These are phyloP conservation scores for Pichia exigua DNA, from an alignment of 805 yeast species.

Conservation along the genomic window DNA sequence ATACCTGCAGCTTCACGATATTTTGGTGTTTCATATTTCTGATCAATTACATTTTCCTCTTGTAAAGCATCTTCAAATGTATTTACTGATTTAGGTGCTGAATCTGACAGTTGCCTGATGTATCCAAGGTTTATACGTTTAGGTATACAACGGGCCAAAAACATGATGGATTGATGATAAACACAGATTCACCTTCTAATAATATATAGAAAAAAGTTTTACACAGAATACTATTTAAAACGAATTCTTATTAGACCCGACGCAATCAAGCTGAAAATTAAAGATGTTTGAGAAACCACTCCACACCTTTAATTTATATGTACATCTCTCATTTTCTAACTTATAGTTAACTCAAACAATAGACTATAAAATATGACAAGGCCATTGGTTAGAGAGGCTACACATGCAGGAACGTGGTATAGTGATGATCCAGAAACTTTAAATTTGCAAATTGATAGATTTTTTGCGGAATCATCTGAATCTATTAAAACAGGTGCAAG, in stretches of 20 bases:
- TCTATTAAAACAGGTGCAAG: constrained; percentile 32
- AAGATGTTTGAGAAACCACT: background rate
- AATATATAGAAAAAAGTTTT: no score
- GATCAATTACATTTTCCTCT: background rate
- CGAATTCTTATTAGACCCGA: no score
- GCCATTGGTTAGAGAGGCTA: constrained; percentile 25
- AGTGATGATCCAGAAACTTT: constrained; percentile 37
- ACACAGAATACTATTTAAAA: no score
- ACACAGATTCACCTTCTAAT: no score
- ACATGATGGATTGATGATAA: background rate
- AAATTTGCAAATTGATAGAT: constrained; percentile 41
- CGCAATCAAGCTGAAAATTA: no score
- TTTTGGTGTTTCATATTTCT: background rate
- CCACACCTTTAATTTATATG: background rate
- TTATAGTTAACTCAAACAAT: background rate
- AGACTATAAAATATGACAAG: background rate
- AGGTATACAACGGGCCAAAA: background rate
- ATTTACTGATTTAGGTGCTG: background rate
- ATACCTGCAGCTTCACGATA: background rate
- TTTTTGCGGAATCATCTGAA: constrained; percentile 32
- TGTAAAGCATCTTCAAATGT: background rate
- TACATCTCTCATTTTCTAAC: background rate
- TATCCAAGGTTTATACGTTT: background rate
- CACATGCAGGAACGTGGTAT: constrained; percentile 95
- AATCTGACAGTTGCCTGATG: background rate